These are phyloP conservation scores for Naegleria fowleri DNA, from an alignment of 208 protist species.

Conservation along the genomic window DNA sequence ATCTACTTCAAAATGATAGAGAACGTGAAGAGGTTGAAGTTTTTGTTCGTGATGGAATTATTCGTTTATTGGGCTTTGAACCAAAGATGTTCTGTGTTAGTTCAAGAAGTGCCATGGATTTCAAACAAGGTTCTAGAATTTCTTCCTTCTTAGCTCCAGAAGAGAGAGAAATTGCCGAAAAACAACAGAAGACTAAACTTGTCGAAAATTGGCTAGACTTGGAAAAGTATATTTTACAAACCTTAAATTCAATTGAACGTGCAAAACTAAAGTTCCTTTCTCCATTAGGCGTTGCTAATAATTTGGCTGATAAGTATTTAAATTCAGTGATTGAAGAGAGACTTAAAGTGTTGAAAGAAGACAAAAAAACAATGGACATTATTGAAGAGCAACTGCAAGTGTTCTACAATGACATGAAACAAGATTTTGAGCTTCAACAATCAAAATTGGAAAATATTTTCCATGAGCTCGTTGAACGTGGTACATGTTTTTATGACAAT, in stretches of 20 bases:
- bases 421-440: slow-evolving; percentile 16
- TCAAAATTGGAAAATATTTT: slow-evolving; percentile 18
- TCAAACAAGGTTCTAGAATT: neutral
- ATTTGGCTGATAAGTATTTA: neutral
- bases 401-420: neutral
- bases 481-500: slow-evolving; percentile 22
- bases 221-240: slow-evolving; percentile 10
- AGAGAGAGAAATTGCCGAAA: neutral
- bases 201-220: neutral
- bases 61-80: slow-evolving; percentile 7
- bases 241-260: neutral
- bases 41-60: slow-evolving; percentile 13
- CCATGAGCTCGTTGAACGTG: neutral
- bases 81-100: neutral
- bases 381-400: neutral
- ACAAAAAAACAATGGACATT: neutral
- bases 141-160: neutral
- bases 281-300: neutral
- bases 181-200: neutral
- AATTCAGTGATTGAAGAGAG: neutral
- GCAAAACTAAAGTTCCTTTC: neutral
- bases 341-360: neutral
- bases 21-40: neutral
- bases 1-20: neutral
- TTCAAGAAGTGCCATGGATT: neutral